These are phyloP conservation scores for Coemansia aciculifera DNA, from an alignment of 192 early-diverging fungal genomes.

Conservation along the genomic window DNA sequence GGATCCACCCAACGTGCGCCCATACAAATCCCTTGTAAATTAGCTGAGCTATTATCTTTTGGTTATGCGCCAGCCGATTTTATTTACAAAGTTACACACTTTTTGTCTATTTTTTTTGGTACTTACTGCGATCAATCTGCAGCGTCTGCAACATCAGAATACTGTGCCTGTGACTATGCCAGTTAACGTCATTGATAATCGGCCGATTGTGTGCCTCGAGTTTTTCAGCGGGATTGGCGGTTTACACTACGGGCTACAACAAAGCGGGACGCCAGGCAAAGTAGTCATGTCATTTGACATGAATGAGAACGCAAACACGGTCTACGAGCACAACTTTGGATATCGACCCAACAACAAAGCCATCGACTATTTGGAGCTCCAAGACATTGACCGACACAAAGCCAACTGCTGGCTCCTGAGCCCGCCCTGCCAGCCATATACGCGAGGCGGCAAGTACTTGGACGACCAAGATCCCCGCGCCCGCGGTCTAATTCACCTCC, in stretches of 20 bases:
- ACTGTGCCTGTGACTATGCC: neutral
- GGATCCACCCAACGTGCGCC: neutral
- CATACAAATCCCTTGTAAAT: neutral
- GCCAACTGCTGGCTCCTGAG: conserved; percentile 87
- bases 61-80: neutral
- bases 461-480: conserved; percentile 60
- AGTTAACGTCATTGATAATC: neutral
- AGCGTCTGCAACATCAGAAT: neutral
- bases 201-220: conserved; percentile 37
- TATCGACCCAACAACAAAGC: conserved; percentile 51
- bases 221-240: conserved; percentile 56
- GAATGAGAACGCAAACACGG: conserved; percentile 52
- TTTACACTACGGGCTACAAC: conserved; percentile 45
- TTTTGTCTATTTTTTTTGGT: neutral
- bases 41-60: neutral
- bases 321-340: conserved; percentile 43
- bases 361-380: conserved; percentile 32
- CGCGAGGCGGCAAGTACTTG: conserved; percentile 72
- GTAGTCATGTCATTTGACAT: conserved; percentile 49
- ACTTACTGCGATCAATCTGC: neutral
- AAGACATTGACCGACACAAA: conserved; percentile 57
- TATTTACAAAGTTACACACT: neutral
- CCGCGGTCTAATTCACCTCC: conserved; percentile 40
- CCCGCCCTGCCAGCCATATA: conserved; percentile 90
- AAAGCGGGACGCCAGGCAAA: conserved; percentile 21